Percentiles rank a stretch among this genome's conserved stretches.
Evolutionary conservation across 1,139 yeast species (phyloP).

Genomic region (Diutina neorugosa): DNA sequence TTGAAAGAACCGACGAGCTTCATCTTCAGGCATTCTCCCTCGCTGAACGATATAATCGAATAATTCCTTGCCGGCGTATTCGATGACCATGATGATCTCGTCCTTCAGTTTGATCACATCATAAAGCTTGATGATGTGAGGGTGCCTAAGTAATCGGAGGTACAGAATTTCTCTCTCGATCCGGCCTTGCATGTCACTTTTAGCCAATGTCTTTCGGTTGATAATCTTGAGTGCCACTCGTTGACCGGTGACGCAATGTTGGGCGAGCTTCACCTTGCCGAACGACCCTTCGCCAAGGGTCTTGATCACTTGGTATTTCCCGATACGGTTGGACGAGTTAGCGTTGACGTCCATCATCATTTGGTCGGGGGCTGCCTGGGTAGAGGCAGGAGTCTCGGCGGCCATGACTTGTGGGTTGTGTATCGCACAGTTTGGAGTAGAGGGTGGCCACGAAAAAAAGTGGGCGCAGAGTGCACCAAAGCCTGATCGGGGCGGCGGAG

Average conservation of each 20-base stretch:
- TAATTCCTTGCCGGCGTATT: conserved; percentile 90
- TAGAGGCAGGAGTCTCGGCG: neutral
- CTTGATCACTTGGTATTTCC: conserved; percentile 87
- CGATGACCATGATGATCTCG: conserved; percentile 96
- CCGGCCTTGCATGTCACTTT: conserved; percentile 95
- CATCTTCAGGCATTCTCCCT: conserved; percentile 90
- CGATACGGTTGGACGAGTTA: conserved; percentile 36
- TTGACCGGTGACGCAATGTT: conserved; percentile 86
- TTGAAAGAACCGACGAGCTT: conserved; percentile 91
- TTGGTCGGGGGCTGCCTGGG: neutral
- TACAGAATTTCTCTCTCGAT: conserved; percentile 92
- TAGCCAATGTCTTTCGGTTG: conserved; percentile 86
- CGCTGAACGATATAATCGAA: conserved; percentile 93
- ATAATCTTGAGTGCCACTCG: conserved; percentile 90
- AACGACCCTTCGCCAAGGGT: conserved; percentile 96
- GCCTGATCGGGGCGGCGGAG: neutral
- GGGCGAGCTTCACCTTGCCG: conserved; percentile 93
- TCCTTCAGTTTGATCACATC: conserved; percentile 95
- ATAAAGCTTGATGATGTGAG: conserved; percentile 90
- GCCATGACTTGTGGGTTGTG: neutral
- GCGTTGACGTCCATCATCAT: neutral
- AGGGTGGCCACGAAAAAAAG: neutral
- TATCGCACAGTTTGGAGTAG: neutral
- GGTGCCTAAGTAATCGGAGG: conserved; percentile 80
- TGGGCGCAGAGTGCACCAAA: neutral